Evolutionary conservation across 352 stramenopile genomes (phyloP).

Genomic region (Phytopythium delawarense): DNA sequence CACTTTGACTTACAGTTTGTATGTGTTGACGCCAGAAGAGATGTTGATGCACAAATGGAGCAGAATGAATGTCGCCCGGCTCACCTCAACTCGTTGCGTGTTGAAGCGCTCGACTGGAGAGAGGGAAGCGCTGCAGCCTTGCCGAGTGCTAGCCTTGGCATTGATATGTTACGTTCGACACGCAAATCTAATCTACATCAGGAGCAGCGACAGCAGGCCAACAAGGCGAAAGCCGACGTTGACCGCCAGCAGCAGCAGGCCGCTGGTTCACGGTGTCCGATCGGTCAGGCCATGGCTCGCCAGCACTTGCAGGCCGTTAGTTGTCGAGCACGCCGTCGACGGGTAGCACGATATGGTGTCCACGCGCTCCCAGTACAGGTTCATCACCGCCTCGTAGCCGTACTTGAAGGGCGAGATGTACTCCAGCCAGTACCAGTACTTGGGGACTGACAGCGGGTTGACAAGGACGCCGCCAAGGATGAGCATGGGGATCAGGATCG

Average conservation of each 20-base stretch:
- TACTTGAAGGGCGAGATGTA: constrained; percentile 25
- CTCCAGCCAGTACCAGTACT: constrained; percentile 20
- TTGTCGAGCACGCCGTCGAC: constrained; percentile 9
- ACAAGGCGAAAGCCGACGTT: constrained; percentile 22
- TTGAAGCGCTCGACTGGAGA: no score
- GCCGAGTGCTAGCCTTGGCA: no score
- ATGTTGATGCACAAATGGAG: no score
- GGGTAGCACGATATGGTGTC: constrained; percentile 13
- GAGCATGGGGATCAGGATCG: constrained; percentile 19
- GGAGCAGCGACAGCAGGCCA: constrained; percentile 10
- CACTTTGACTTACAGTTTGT: no score
- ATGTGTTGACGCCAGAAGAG: no score
- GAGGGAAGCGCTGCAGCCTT: no score
- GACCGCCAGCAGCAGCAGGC: constrained; percentile 15
- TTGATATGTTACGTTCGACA: no score
- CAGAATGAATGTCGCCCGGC: no score
- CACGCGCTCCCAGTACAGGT: constrained; percentile 14
- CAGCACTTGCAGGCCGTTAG: constrained; percentile 17
- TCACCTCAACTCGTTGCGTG: no score
- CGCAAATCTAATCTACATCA: not conserved
- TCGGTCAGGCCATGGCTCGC: constrained; percentile 12
- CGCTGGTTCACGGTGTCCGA: constrained; percentile 10
- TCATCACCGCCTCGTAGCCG: constrained; percentile 15
- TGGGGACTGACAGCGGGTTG: constrained; percentile 13
- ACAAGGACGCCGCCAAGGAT: constrained; percentile 23